These are phyloP conservation scores for Coemansia sp. DNA, from an alignment of 192 early-diverging fungal genomes.

Conservation along the genomic window DNA sequence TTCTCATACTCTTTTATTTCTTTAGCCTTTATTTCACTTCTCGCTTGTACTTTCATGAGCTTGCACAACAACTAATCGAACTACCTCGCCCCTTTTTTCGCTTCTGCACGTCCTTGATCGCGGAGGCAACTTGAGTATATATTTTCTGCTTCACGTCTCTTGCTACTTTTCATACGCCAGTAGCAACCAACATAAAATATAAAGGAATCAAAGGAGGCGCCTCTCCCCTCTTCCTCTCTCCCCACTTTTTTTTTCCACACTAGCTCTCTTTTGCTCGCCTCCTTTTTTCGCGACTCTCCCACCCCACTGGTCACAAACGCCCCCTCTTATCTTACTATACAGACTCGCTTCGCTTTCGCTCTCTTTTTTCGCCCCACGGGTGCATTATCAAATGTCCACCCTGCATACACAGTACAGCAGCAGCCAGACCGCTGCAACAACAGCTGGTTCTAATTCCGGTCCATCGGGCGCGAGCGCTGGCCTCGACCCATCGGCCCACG, in stretches of 20 bases:
- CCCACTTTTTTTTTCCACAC: not conserved
- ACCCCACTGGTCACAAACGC: slow-evolving; percentile 2
- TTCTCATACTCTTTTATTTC: slow-evolving; percentile 4
- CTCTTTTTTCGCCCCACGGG: not conserved
- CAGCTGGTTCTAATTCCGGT: slow-evolving; percentile 10
- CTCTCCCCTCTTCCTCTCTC: not conserved
- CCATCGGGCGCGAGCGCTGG: slow-evolving; percentile 22
- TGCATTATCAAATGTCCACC: slow-evolving; percentile 36
- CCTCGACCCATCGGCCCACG: slow-evolving; percentile 24
- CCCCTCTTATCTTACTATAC: slow-evolving; percentile 7
- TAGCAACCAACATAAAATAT: slow-evolving; percentile 9
- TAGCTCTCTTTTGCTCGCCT: slow-evolving; percentile 9
- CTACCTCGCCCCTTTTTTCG: not conserved
- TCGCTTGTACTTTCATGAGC: slow-evolving; percentile 7
- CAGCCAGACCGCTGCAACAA: slow-evolving; percentile 32
- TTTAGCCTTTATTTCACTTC: not conserved
- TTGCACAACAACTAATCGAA: not conserved
- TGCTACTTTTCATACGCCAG: slow-evolving; percentile 9
- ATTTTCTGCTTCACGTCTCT: not conserved
- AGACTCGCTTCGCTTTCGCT: not conserved
- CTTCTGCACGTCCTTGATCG: slow-evolving; percentile 3
- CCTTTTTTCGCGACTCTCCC: slow-evolving; percentile 7
- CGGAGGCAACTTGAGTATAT: not conserved
- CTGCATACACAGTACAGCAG: slow-evolving; percentile 53
- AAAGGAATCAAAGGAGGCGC: slow-evolving; percentile 9